phyloP scores from a whole-genome alignment of 1,139 yeast genomes.

The Petasospora fabianii region DNA sequence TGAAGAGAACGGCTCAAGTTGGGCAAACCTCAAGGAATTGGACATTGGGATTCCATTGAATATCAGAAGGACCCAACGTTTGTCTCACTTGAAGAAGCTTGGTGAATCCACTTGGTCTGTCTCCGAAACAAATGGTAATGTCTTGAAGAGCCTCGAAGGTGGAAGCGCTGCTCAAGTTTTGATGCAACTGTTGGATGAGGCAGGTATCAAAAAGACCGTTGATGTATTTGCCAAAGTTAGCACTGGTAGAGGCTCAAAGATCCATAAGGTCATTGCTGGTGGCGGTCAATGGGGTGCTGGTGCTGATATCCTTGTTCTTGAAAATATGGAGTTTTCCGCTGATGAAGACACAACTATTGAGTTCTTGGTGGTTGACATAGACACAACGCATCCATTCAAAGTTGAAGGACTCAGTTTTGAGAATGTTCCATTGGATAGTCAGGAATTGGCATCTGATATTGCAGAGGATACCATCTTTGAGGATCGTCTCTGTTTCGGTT shows the following conservation, averaged over 20 bases:
- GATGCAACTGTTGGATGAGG: slow-evolving; percentile 5
- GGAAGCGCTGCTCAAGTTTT: slow-evolving; percentile 7
- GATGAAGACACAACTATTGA: slow-evolving; percentile 1
- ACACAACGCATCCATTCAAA: background rate
- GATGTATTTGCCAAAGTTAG: slow-evolving; percentile 6
- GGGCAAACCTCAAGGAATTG: slow-evolving; percentile 5
- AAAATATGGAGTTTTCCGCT: slow-evolving; percentile 2
- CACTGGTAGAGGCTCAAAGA: background rate
- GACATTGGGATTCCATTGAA: slow-evolving; percentile 5
- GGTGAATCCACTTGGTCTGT: background rate
- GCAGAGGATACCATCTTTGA: slow-evolving; percentile 3
- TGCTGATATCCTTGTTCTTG: slow-evolving; percentile 10
- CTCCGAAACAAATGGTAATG: slow-evolving; percentile 6
- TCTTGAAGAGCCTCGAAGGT: slow-evolving; percentile 3
- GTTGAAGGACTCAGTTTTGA: slow-evolving; percentile 1
- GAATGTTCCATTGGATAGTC: slow-evolving; percentile 1
- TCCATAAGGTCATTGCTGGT: slow-evolving; percentile 10
- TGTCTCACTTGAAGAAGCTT: background rate
- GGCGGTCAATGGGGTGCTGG: slow-evolving; percentile 15
- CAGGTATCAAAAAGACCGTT: slow-evolving; percentile 4
- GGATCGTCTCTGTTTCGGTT: slow-evolving; percentile 5
- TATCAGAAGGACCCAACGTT: background rate
- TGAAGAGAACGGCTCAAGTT: background rate
- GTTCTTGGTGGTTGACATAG: slow-evolving; percentile 6
- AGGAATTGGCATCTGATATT: background rate